phyloP scores from a whole-genome alignment of 2,329 filamentous ascomycete genomes.

The Tolypocladium ophioglossoides region DNA sequence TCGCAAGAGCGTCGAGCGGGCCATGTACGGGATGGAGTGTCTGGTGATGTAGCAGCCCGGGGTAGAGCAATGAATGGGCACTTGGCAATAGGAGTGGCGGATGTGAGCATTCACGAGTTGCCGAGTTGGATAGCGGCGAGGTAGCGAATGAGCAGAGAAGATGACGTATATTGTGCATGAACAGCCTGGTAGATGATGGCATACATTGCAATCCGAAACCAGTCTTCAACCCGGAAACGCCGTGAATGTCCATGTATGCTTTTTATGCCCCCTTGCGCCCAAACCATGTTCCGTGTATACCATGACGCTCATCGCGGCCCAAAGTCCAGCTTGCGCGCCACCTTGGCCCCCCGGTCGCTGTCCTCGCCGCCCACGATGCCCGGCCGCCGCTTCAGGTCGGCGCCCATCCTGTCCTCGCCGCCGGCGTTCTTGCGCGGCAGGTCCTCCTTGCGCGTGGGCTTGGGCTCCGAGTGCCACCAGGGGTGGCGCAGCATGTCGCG shows the following conservation, averaged over 20 bases:
- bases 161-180: neutral
- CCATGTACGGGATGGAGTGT: slow-evolving; percentile 95
- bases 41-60: slow-evolving; percentile 54
- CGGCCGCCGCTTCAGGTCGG: slow-evolving; percentile 64
- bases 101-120: neutral
- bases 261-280: neutral
- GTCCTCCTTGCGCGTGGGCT: slow-evolving; percentile 71
- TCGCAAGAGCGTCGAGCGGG: slow-evolving; percentile 78
- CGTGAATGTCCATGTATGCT: neutral
- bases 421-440: slow-evolving; percentile 58
- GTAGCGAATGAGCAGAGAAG: neutral
- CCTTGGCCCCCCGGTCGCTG: slow-evolving; percentile 58
- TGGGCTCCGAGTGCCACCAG: slow-evolving; percentile 80
- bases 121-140: neutral
- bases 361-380: slow-evolving; percentile 61
- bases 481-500: slow-evolving; percentile 66
- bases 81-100: neutral
- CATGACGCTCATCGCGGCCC: slow-evolving; percentile 27
- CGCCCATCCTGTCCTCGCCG: slow-evolving; percentile 64
- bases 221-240: neutral
- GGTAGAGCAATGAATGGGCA: too few relatives aligned
- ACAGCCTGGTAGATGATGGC: neutral
- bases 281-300: neutral
- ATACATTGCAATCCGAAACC: too few relatives aligned
- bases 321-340: slow-evolving; percentile 77